Conservation (phyloP, 129 eudicot species). For the Chrysanthemum lavandulifolium region DNA sequence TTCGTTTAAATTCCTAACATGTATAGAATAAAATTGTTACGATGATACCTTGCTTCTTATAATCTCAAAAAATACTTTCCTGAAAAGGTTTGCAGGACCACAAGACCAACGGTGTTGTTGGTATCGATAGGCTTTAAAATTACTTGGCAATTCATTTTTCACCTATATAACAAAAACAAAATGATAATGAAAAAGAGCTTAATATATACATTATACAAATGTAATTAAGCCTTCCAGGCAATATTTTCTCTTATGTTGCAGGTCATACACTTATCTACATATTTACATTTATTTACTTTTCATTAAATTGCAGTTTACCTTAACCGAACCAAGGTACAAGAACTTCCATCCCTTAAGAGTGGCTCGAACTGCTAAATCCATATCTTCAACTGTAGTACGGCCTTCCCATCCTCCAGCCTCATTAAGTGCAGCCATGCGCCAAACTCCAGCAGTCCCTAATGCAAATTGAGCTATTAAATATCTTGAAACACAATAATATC, state of each 20-base stretch:
- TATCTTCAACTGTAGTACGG: conserved; percentile 51
- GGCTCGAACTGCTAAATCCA: conserved; percentile 38
- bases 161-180: conserved; percentile 25
- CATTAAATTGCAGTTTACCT: conserved; percentile 20
- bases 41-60: conserved; percentile 30
- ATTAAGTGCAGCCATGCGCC: conserved; percentile 41
- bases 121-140: conserved; percentile 46
- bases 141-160: conserved; percentile 49
- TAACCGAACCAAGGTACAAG: conserved; percentile 39
- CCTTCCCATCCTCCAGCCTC: conserved; percentile 59
- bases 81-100: conserved; percentile 49
- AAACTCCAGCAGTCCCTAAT: conserved; percentile 35
- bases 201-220: background rate
- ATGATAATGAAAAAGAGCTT: background rate
- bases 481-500: no score
- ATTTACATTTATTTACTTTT: background rate
- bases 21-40: background rate
- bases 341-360: conserved; percentile 49
- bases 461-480: no score
- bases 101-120: conserved; percentile 59
- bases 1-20: background rate
- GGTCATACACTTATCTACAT: background rate
- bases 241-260: background rate
- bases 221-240: background rate
- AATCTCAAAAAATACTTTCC: conserved; percentile 44